Percentiles rank a stretch among this genome's conserved stretches.
phyloP scores from a whole-genome alignment of 495 filamentous ascomycete genomes.

The Hypoxylon perforatum region DNA sequence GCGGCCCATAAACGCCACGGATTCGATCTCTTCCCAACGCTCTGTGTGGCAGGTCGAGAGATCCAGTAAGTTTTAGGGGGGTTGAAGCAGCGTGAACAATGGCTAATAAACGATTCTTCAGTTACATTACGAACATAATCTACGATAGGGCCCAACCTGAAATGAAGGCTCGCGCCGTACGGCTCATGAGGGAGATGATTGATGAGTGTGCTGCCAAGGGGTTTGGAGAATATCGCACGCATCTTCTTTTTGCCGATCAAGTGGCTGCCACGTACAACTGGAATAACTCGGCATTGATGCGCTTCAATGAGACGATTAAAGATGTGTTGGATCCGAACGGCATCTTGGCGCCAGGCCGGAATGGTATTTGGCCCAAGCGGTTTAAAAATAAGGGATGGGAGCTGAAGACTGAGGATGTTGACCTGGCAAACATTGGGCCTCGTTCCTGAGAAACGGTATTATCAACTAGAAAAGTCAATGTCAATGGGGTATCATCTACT shows the following conservation, averaged over 20 bases:
- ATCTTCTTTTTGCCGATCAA: conserved; percentile 63
- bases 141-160: conserved; percentile 54
- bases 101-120: neutral
- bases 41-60: conserved; percentile 64
- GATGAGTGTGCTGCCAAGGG: conserved; percentile 55
- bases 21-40: conserved; percentile 64
- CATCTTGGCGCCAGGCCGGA: conserved; percentile 61
- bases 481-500: conserved; percentile 34
- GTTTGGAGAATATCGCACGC: conserved; percentile 64
- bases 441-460: conserved; percentile 14
- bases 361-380: conserved; percentile 61
- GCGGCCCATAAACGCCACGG: conserved; percentile 51
- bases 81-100: neutral
- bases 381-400: conserved; percentile 59
- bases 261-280: conserved; percentile 63
- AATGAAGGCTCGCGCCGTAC: conserved; percentile 46
- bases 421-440: conserved; percentile 36
- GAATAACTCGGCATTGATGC: conserved; percentile 60
- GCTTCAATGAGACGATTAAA: conserved; percentile 63
- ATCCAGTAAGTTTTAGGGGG: conserved; percentile 50
- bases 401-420: conserved; percentile 40
- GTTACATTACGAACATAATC: conserved; percentile 60
- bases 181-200: conserved; percentile 56
- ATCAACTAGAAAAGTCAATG: conserved; percentile 15
- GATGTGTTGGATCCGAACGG: conserved; percentile 63